Base-by-base conservation (phyloP, 2,329 filamentous ascomycete species). In the Fonsecaea pugnacius region DNA sequence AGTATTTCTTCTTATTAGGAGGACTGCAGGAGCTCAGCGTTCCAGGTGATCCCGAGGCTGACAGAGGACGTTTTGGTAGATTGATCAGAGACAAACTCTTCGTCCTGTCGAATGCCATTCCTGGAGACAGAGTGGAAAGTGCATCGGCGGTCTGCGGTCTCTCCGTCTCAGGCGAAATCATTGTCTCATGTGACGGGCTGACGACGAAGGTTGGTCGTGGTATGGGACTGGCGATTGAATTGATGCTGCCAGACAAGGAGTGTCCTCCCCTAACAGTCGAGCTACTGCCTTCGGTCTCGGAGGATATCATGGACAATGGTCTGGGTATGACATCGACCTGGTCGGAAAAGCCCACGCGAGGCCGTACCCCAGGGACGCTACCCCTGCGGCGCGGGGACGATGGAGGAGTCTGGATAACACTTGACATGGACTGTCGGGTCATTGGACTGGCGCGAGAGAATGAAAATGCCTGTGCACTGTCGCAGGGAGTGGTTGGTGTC, bases 251-350 rank as follows among this genome's bases (percentile, higher is more conserved):
- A 30, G 90, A 90, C 36, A 91, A 83, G 1, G 89, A 91, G 74
- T 94, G 91, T 4, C 87, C 86, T 3, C 84, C 84, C 46, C 87
- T 85, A 18, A 88, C 83, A 0, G 91, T 92, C 1, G 83, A 83
- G 60, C 87, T 79, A 2, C 90, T 95, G 73, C 89, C 92, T 52
- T 91, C 89, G 0, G 91, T 92, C 74, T 95, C 92, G 21, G 88
- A 93, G 1, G 92, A 96, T 14, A 96, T 87, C 21, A 93, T 82
- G 1, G 93, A 96, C 18, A 96, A 78, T 0, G 93, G 92, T 10
- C 91, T 86, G 4, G 90, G 90, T 70, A 93, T 93, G 67, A 90
- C 92, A 75, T 96, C 91, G 32, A 96, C 82, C 10, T 87, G 90
- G 68, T 96, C 92, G 0, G 91, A 92, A 73, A 96, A 96, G 0